Evolutionary conservation across 139 green algal genomes (phyloP).

Genomic region (Spirogloea muscicola): DNA sequence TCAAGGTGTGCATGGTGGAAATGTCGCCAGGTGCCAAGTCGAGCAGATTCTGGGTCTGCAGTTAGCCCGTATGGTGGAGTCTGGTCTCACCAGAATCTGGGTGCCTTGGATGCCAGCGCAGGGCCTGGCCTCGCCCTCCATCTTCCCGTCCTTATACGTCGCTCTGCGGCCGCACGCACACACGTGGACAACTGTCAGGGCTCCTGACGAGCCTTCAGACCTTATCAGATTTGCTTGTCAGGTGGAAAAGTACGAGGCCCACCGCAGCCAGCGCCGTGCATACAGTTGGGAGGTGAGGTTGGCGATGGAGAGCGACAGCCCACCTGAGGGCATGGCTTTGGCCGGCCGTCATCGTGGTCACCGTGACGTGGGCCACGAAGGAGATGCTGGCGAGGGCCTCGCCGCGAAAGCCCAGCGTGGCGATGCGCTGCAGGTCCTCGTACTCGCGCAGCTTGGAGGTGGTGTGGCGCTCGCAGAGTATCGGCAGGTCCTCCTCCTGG

Average conservation of each 20-base stretch:
- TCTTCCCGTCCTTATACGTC: slow-evolving; percentile 49
- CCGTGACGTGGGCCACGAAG: slow-evolving; percentile 82
- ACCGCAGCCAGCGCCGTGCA: too few species aligned
- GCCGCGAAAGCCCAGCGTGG: slow-evolving; percentile 89
- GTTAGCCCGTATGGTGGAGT: too few species aligned
- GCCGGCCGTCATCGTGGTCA: slow-evolving; percentile 80
- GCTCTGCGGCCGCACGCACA: slow-evolving; percentile 12
- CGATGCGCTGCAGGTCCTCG: slow-evolving; percentile 80
- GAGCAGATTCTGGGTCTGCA: too few species aligned
- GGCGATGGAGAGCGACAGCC: not conserved
- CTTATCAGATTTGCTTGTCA: too few species aligned
- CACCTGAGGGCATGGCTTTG: slow-evolving; percentile 59
- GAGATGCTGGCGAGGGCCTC: slow-evolving; percentile 88
- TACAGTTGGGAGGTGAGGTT: not conserved
- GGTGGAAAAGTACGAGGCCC: too few species aligned
- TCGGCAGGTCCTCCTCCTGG: slow-evolving; percentile 75
- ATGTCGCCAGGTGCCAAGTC: too few species aligned
- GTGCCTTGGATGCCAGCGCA: slow-evolving; percentile 80
- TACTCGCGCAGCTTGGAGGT: slow-evolving; percentile 88
- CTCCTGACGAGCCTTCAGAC: too few species aligned
- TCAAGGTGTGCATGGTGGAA: too few species aligned
- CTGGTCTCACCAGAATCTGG: slow-evolving; percentile 72
- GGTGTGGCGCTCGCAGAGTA: slow-evolving; percentile 84
- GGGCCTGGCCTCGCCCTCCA: slow-evolving; percentile 66
- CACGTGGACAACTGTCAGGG: too few species aligned